Percentiles rank a stretch among this genome's conserved stretches.
Evolutionary conservation across 2,329 filamentous ascomycete species (phyloP).

Genomic region (Penicillium sp.): DNA sequence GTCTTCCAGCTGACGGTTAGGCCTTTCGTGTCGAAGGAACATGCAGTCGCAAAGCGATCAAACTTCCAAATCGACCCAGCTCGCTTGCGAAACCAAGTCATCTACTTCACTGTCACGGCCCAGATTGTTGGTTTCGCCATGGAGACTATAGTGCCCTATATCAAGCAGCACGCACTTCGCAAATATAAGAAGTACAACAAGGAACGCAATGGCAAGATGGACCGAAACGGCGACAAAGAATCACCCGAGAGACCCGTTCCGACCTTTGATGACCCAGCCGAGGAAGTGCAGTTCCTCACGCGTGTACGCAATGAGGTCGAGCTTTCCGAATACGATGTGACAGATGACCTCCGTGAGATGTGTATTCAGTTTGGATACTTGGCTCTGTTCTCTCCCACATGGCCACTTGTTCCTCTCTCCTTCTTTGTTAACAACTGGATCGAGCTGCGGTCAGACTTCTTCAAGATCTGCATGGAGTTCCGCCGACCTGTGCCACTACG

Average conservation of each 20-base stretch:
- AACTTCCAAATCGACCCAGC: conserved; percentile 79
- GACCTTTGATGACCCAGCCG: conserved; percentile 62
- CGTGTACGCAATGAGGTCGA: conserved; percentile 82
- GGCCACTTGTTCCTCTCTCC: conserved; percentile 83
- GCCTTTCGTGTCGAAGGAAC: conserved; percentile 70
- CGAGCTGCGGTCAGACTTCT: conserved; percentile 85
- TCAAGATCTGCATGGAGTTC: conserved; percentile 91
- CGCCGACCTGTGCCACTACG: conserved; percentile 85
- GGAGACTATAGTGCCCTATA: conserved; percentile 79
- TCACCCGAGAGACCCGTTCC: conserved; percentile 38
- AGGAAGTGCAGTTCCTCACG: conserved; percentile 76
- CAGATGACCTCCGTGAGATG: conserved; percentile 90
- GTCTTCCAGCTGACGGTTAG: conserved; percentile 75
- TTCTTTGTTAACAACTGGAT: conserved; percentile 97
- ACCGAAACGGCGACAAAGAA: conserved; percentile 24
- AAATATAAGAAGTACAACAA: conserved; percentile 56
- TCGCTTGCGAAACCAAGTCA: conserved; percentile 82
- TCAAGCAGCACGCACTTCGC: conserved; percentile 73
- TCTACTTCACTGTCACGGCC: conserved; percentile 94
- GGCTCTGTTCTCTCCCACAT: conserved; percentile 86
- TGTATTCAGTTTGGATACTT: conserved; percentile 86
- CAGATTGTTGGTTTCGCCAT: conserved; percentile 85
- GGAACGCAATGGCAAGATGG: conserved; percentile 26
- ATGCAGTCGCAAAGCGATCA: conserved; percentile 56
- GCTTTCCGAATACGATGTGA: conserved; percentile 85